Evolutionary conservation across 306 rosid species (phyloP).

Genomic region (Vicia sativa): DNA sequence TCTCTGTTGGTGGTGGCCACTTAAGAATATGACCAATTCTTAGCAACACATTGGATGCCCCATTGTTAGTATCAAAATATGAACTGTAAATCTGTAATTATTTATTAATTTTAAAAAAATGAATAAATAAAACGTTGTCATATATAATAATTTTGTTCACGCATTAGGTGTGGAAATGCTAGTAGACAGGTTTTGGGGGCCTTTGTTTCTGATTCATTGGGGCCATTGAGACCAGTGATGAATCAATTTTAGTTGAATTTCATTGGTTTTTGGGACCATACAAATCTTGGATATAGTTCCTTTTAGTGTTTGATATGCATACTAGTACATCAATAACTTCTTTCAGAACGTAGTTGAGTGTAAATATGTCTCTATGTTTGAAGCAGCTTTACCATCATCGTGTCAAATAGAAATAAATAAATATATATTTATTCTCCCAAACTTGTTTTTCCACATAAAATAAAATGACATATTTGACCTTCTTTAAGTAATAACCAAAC

Average conservation of each 20-base stretch:
- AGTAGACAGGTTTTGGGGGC: slow-evolving; percentile 58
- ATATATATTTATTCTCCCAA: not conserved
- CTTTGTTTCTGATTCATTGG: slow-evolving; percentile 51
- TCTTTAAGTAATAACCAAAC: too few relatives aligned
- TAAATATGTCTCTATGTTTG: slow-evolving; percentile 39
- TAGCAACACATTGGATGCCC: slow-evolving; percentile 65
- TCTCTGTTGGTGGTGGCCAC: slow-evolving; percentile 53
- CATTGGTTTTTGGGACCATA: slow-evolving; percentile 53
- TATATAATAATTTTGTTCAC: slow-evolving; percentile 68
- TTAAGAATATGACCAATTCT: slow-evolving; percentile 36
- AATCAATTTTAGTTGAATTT: slow-evolving; percentile 39
- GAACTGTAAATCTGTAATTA: slow-evolving; percentile 38
- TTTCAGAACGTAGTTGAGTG: slow-evolving; percentile 13
- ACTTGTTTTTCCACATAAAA: too few relatives aligned
- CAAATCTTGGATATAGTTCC: slow-evolving; percentile 43
- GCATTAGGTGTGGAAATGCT: slow-evolving; percentile 69
- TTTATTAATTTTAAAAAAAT: too few relatives aligned
- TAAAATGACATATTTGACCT: too few relatives aligned
- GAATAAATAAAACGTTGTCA: not conserved
- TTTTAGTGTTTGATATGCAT: slow-evolving; percentile 44
- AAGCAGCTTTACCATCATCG: slow-evolving; percentile 29
- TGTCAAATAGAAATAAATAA: slow-evolving; percentile 13
- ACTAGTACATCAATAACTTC: slow-evolving; percentile 40
- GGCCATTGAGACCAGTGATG: slow-evolving; percentile 43
- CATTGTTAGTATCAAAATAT: slow-evolving; percentile 45